Base-by-base conservation (phyloP, 208 protist genomes). In the Leishmania mexicana region DNA sequence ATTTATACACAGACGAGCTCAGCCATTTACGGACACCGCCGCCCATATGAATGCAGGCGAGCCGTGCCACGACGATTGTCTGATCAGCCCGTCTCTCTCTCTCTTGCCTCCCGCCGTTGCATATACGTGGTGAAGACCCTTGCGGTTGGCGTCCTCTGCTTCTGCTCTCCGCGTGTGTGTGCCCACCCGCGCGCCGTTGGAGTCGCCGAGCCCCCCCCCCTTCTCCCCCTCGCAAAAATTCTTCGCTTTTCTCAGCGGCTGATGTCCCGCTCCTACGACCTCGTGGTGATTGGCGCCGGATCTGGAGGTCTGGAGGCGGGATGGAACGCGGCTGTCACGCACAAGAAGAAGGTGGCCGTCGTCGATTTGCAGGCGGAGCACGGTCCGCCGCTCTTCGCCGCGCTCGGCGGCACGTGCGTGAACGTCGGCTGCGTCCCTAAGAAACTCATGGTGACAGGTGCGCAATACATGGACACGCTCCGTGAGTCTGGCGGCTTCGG, bases 391-490 rank as follows among this genome's bases (percentile, higher is more conserved):
- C 90, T 89, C 85, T 97, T 84, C 77, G 71, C 91, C 2, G 94
- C 94, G 19, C 89, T 97, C 38, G 94, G 94, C 42, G 94, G 94
- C 75, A 97, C 94, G 10, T 97, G 96, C 80, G 94, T 97, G 24
- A 96, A 97, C 79, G 91, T 96, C 15, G 93, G 96, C 64, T 97
- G 94, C 62, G 94, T 97, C 64, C 94, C 94, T 21, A 97, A 97
- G 86, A 97, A 97, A 83, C 85, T 97, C 67, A 92, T 97, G 88
- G 94, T 95, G 47, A 97, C 94, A 51, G 95, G 93, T 19, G 94
- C 93, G 40, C 88, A 89, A 28, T 97, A 98, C 90, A 90, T 87
- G 81, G 92, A 97, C 68, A 82, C 85, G 57, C 86, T 97, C 35
- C 90, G 93, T 53, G 94, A 97, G 88, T 89, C 91, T 7, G 77